A percentile compares a stretch with the other conserved stretches of the same genome.
These are phyloP conservation scores for Suillus hirtellus DNA, from an alignment of 768 basidiomycete genomes.

Conservation along the genomic window DNA sequence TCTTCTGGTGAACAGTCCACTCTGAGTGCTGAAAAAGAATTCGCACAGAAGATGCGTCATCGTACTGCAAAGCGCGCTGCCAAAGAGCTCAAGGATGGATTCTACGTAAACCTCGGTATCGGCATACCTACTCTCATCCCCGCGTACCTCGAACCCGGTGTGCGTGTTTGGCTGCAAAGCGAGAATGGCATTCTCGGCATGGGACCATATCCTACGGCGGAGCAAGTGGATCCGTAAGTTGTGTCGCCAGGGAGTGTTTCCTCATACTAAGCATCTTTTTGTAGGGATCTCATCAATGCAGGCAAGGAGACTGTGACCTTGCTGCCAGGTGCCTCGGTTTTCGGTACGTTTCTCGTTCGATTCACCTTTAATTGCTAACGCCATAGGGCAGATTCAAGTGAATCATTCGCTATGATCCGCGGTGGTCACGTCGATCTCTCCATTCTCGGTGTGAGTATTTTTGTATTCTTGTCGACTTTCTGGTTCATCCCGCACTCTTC, in stretches of 20 bases:
- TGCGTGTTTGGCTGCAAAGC: conserved; percentile 87
- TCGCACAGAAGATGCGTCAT: conserved; percentile 57
- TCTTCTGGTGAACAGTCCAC: conserved; percentile 27
- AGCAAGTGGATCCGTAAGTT: conserved; percentile 78
- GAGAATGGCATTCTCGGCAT: conserved; percentile 90
- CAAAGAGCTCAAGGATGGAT: conserved; percentile 86
- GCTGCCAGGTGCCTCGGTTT: conserved; percentile 87
- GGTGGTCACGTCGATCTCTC: conserved; percentile 94
- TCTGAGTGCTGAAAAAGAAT: conserved; percentile 49
- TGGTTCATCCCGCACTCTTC: conserved; percentile 8
- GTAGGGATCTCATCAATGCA: conserved; percentile 88
- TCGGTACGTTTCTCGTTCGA: conserved; percentile 54
- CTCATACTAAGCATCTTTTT: conserved; percentile 11
- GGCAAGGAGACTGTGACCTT: conserved; percentile 95
- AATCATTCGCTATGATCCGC: conserved; percentile 97
- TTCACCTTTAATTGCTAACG: conserved; percentile 2
- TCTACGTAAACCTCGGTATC: conserved; percentile 86
- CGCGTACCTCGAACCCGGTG: conserved; percentile 68
- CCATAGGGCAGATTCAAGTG: conserved; percentile 66
- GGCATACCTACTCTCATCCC: conserved; percentile 92
- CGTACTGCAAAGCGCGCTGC: conserved; percentile 86
- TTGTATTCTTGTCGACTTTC: not conserved
- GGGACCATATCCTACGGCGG: conserved; percentile 86
- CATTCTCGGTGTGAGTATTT: conserved; percentile 77
- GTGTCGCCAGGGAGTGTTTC: conserved; percentile 6